Conservation (phyloP, 371 early-diverging fungal species). For the Saksenaea vasiformis region DNA sequence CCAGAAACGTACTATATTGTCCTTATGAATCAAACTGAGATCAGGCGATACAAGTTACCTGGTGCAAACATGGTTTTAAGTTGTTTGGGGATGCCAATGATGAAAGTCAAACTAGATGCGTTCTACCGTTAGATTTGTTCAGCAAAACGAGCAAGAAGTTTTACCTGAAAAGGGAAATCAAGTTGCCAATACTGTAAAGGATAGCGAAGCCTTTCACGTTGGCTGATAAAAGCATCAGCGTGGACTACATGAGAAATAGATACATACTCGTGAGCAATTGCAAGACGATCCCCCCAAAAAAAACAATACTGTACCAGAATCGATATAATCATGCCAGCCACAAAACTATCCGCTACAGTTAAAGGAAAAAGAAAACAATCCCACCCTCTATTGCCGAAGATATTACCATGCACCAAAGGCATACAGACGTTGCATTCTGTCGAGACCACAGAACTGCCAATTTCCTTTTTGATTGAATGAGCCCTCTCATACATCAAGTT, state of each 20-base stretch:
- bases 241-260: constrained; percentile 68
- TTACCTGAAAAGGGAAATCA: constrained; percentile 80
- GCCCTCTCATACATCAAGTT: not conserved
- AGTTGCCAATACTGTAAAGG: constrained; percentile 87
- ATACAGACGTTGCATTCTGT: constrained; percentile 83
- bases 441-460: constrained; percentile 61
- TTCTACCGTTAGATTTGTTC: not conserved
- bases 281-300: not conserved
- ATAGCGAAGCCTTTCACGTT: constrained; percentile 80
- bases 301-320: constrained; percentile 58
- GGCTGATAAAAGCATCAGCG: constrained; percentile 60
- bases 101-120: constrained; percentile 73
- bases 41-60: constrained; percentile 31
- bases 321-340: constrained; percentile 72
- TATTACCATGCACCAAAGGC: constrained; percentile 82
- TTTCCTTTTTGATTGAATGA: constrained; percentile 23
- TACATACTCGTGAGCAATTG: not conserved
- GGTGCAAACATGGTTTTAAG: constrained; percentile 85
- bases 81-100: constrained; percentile 84
- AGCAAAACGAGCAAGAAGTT: not conserved
- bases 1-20: constrained; percentile 39
- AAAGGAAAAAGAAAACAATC: constrained; percentile 10
- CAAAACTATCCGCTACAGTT: constrained; percentile 48
- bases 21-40: not conserved
- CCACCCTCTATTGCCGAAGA: not conserved